Percentiles rank a stretch among this genome's conserved stretches.
Conservation (phyloP, 768 basidiomycete genomes). For the Xerocomellus intermedius region DNA sequence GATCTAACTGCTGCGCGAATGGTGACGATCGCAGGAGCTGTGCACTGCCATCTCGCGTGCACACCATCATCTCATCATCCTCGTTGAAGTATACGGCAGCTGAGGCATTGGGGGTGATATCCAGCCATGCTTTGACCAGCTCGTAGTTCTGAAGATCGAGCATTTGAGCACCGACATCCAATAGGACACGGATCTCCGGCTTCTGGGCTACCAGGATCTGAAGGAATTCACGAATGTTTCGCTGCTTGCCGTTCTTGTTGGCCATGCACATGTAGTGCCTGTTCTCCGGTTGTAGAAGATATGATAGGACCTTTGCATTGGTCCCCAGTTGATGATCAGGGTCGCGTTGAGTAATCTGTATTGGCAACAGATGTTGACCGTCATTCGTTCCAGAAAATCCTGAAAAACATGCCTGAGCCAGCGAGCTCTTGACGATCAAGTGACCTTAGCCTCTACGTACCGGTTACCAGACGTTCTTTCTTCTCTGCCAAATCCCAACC, state of each 20-base stretch:
- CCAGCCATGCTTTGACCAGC: conserved; percentile 43
- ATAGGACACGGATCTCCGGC: conserved; percentile 42
- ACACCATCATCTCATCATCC: no score
- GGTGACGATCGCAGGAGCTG: no score
- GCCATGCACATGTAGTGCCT: conserved; percentile 17
- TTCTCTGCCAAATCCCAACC: conserved; percentile 39
- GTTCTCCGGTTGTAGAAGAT: conserved; percentile 26
- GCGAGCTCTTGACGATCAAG: no score
- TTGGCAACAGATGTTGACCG: conserved; percentile 37
- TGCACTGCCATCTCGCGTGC: no score
- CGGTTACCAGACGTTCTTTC: conserved; percentile 15
- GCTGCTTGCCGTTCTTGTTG: conserved; percentile 11
- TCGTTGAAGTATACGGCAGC: conserved; percentile 33
- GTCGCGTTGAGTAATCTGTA: conserved; percentile 32
- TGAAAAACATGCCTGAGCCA: background rate
- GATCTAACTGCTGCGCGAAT: background rate
- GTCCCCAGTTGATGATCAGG: conserved; percentile 34
- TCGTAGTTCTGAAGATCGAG: conserved; percentile 45
- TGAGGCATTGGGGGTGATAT: conserved; percentile 4
- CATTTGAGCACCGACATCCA: conserved; percentile 25
- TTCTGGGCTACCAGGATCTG: conserved; percentile 31
- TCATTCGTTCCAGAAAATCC: conserved; percentile 44
- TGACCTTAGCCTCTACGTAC: background rate
- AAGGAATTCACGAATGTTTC: conserved; percentile 22
- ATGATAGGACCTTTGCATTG: conserved; percentile 40